These are phyloP conservation scores for Tetrapyrgos nigripes DNA, from an alignment of 1,284 basidiomycete species.

Conservation along the genomic window DNA sequence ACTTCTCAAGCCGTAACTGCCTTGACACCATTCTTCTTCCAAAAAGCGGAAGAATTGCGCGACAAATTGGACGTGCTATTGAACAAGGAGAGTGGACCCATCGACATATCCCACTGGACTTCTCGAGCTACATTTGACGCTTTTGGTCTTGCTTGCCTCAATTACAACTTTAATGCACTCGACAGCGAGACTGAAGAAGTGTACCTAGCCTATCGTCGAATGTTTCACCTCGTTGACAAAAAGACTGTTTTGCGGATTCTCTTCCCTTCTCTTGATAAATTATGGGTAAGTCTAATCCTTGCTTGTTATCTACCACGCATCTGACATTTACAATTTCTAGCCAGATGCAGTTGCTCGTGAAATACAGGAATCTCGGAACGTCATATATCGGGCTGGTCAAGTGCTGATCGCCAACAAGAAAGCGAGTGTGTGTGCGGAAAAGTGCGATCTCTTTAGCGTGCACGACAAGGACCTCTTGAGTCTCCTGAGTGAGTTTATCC, in stretches of 20 bases:
- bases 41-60: conserved; percentile 53
- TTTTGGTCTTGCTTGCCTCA: conserved; percentile 56
- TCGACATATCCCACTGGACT: conserved; percentile 55
- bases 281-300: conserved; percentile 43
- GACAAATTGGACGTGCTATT: conserved; percentile 47
- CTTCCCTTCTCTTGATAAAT: conserved; percentile 48
- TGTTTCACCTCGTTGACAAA: conserved; percentile 53
- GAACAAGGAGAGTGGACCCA: conserved; percentile 16
- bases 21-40: conserved; percentile 50
- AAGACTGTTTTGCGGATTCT: conserved; percentile 49
- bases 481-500: conserved; percentile 47
- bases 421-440: conserved; percentile 38
- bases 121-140: conserved; percentile 58
- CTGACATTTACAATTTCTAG: conserved; percentile 28
- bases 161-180: conserved; percentile 54
- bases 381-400: conserved; percentile 47
- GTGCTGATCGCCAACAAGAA: conserved; percentile 49
- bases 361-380: conserved; percentile 41
- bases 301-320: conserved; percentile 1
- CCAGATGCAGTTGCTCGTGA: conserved; percentile 45
- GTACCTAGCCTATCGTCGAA: conserved; percentile 53
- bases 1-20: conserved; percentile 46
- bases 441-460: conserved; percentile 30
- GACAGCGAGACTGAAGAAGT: conserved; percentile 53
- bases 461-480: conserved; percentile 52